phyloP scores from a whole-genome alignment of 495 filamentous ascomycete genomes.

The Aspergillus kassunensis region DNA sequence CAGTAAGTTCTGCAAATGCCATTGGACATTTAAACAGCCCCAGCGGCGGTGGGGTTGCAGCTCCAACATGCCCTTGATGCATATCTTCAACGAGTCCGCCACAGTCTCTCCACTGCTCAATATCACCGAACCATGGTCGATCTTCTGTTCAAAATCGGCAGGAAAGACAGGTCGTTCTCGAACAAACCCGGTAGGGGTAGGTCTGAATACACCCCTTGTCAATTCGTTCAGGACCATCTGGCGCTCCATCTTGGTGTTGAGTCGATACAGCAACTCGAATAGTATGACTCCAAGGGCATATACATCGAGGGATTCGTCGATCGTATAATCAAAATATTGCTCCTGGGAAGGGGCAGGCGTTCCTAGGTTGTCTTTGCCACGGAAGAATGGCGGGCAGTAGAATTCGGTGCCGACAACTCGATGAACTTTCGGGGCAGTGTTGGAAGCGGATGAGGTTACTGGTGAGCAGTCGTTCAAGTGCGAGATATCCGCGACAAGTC shows the following conservation, averaged over 20 bases:
- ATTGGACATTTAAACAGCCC: slow-evolving; percentile 32
- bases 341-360: neutral
- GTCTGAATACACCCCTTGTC: slow-evolving; percentile 28
- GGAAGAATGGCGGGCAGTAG: slow-evolving; percentile 38
- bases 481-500: slow-evolving; percentile 51
- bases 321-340: slow-evolving; percentile 20
- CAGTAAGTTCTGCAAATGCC: slow-evolving; percentile 19
- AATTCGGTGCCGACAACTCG: slow-evolving; percentile 46
- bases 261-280: slow-evolving; percentile 48
- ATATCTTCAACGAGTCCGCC: slow-evolving; percentile 35
- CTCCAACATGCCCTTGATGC: slow-evolving; percentile 46
- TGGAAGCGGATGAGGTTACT: slow-evolving; percentile 15
- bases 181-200: neutral
- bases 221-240: slow-evolving; percentile 44
- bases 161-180: slow-evolving; percentile 25
- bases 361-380: neutral
- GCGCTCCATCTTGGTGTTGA: slow-evolving; percentile 53
- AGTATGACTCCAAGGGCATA: slow-evolving; percentile 53
- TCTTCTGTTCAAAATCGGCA: slow-evolving; percentile 33
- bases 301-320: slow-evolving; percentile 51
- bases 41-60: slow-evolving; percentile 38
- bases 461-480: slow-evolving; percentile 28
- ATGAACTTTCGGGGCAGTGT: slow-evolving; percentile 20
- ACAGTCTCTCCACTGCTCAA: slow-evolving; percentile 30
- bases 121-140: slow-evolving; percentile 30